Percentiles rank a stretch among this genome's conserved stretches.
These are phyloP conservation scores for Tribonema minus DNA, from an alignment of 108 stramenopile species.

Conservation along the genomic window DNA sequence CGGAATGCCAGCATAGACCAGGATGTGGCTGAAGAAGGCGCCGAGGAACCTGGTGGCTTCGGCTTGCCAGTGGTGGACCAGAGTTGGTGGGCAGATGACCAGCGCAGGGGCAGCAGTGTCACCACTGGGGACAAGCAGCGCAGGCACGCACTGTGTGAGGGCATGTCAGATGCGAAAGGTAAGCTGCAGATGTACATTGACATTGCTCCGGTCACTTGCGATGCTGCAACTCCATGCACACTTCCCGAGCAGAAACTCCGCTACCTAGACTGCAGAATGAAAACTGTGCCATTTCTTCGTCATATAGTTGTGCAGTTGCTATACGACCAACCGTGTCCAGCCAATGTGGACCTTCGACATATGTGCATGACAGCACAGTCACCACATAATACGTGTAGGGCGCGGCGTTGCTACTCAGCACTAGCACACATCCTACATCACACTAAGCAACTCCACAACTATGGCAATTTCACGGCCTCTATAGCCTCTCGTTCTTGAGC, in stretches of 20 bases:
- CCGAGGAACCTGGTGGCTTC: constrained; percentile 23
- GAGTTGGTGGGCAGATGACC: constrained; percentile 10
- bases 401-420: neutral
- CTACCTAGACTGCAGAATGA: neutral
- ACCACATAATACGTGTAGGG: neutral
- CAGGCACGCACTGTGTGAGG: neutral
- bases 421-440: neutral
- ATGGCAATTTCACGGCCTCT: no score
- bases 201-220: no score
- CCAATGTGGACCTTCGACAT: no score
- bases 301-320: no score
- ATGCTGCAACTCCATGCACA: no score
- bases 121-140: neutral
- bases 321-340: no score
- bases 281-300: neutral
- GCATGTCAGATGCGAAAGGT: neutral
- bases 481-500: neutral
- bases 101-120: constrained; percentile 13
- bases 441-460: neutral
- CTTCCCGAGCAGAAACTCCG: no score
- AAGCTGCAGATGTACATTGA: neutral
- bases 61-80: constrained; percentile 25
- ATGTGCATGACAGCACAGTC: neutral
- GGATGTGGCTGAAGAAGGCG: neutral
- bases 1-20: constrained; percentile 1